Conservation (phyloP, 75 land plant species). For the Picea glauca region DNA sequence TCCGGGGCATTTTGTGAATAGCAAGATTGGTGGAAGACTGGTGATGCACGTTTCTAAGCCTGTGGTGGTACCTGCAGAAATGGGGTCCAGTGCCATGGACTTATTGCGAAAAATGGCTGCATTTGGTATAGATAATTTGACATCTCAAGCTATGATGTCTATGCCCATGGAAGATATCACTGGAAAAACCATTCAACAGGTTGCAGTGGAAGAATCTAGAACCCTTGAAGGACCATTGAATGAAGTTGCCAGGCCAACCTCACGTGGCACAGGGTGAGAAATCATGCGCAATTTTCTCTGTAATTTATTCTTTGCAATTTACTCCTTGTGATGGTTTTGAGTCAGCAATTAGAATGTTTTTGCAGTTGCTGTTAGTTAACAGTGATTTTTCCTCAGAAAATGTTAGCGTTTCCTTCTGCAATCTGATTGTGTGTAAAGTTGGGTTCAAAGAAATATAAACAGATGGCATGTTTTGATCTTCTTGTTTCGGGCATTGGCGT, state of each 20-base stretch:
- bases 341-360: background rate
- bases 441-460: no score
- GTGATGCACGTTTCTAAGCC: slow-evolving; percentile 36
- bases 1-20: slow-evolving; percentile 15
- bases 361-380: background rate
- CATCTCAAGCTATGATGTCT: slow-evolving; percentile 24
- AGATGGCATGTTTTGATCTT: background rate
- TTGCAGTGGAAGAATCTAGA: slow-evolving; percentile 17
- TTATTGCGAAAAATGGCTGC: slow-evolving; percentile 26
- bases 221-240: background rate
- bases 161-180: slow-evolving; percentile 30
- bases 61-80: slow-evolving; percentile 22
- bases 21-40: slow-evolving; percentile 17
- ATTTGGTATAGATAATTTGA: slow-evolving; percentile 18
- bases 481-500: background rate
- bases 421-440: no score
- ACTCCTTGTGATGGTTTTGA: background rate
- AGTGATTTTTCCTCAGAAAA: no score
- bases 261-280: slow-evolving; percentile 2
- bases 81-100: slow-evolving; percentile 29
- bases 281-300: background rate
- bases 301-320: background rate
- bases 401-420: no score
- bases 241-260: background rate
- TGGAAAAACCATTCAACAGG: slow-evolving; percentile 18